A percentile compares a stretch with the other conserved stretches of the same genome.
phyloP scores from a whole-genome alignment of 805 yeast genomes.

The Schizosaccharomyces octosporus region DNA sequence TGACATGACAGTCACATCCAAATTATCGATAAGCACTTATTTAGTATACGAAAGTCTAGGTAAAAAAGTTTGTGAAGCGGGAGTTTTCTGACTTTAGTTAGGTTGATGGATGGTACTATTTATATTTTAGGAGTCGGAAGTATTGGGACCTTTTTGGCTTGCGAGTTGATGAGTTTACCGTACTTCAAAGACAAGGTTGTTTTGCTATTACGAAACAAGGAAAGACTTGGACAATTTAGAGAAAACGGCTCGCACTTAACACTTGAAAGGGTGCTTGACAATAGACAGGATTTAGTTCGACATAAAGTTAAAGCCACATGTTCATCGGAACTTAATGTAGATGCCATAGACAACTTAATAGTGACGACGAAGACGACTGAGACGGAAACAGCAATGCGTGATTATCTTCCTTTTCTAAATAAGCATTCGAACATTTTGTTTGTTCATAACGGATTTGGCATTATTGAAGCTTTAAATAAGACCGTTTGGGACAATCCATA shows the following conservation, averaged over 20 bases:
- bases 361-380: not conserved
- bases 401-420: not conserved
- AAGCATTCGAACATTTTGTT: not conserved
- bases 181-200: not conserved
- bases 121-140: slow-evolving; percentile 29
- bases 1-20: too few relatives aligned
- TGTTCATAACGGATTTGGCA: not conserved
- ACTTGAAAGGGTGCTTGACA: not conserved
- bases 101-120: not conserved
- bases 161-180: slow-evolving; percentile 13
- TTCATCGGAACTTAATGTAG: not conserved
- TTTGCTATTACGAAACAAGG: not conserved
- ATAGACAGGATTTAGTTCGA: not conserved
- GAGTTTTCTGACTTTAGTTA: too few relatives aligned
- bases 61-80: too few relatives aligned
- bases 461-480: not conserved
- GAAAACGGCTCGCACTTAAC: not conserved
- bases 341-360: not conserved
- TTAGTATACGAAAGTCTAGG: too few relatives aligned
- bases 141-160: slow-evolving; percentile 27
- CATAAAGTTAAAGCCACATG: not conserved
- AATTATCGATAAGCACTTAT: too few relatives aligned
- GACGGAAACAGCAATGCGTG: not conserved
- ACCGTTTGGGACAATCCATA: not conserved
- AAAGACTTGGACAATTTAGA: not conserved